phyloP scores from a whole-genome alignment of 1,284 basidiomycete species.

The Neonothopanus nambi region DNA sequence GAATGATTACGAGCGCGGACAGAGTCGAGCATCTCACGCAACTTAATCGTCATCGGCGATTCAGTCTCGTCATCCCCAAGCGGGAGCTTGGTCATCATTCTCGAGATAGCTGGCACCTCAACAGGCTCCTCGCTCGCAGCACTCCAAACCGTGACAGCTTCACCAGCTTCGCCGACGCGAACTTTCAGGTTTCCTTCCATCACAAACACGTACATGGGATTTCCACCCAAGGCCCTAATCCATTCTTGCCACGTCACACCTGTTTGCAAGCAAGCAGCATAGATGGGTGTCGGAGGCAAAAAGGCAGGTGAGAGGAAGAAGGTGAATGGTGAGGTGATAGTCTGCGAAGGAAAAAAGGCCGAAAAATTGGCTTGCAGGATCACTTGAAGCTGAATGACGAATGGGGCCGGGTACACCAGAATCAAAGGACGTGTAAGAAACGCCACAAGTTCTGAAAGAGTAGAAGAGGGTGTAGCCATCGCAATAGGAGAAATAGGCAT shows the following conservation, averaged over 20 bases:
- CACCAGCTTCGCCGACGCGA: constrained; percentile 3
- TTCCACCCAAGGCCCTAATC: constrained; percentile 9
- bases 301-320: neutral
- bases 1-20: constrained; percentile 3
- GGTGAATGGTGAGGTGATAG: constrained; percentile 10
- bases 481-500: neutral
- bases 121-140: neutral
- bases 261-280: constrained; percentile 12
- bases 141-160: constrained; percentile 9
- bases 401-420: constrained; percentile 3
- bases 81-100: neutral
- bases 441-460: constrained; percentile 13
- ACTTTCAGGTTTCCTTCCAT: constrained; percentile 9
- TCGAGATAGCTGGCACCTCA: neutral
- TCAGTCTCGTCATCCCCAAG: neutral
- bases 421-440: constrained; percentile 16
- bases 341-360: neutral
- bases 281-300: constrained; percentile 13
- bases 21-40: constrained; percentile 10
- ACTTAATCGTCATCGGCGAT: constrained; percentile 7
- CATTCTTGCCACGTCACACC: constrained; percentile 12
- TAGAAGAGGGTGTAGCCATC: neutral
- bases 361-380: constrained; percentile 6
- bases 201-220: constrained; percentile 11
- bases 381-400: constrained; percentile 8